A percentile compares a stretch with the other conserved stretches of the same genome.
phyloP scores from a whole-genome alignment of 1,139 yeast genomes.

The Nakaseomyces kungkrabaensis region DNA sequence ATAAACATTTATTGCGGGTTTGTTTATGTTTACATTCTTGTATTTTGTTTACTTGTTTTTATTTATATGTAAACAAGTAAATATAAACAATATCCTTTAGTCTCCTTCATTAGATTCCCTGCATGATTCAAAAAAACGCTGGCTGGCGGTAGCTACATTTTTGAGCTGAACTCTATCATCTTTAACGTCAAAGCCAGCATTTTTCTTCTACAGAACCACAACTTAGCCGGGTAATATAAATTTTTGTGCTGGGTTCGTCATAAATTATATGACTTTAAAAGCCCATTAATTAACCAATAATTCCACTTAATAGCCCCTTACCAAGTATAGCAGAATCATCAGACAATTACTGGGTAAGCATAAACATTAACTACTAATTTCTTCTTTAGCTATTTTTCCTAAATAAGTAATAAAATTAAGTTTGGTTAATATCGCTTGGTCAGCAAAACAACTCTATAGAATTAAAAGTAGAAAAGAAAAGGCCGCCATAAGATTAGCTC shows the following conservation, averaged over 20 bases:
- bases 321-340: no score
- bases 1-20: conserved; percentile 26
- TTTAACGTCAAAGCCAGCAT: neutral
- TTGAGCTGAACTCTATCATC: neutral
- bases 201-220: neutral
- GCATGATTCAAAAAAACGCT: neutral
- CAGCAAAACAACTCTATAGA: no score
- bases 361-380: neutral
- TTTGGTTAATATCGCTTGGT: no score
- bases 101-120: no score
- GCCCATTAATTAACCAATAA: no score
- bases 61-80: neutral
- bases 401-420: neutral
- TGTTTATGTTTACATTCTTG: conserved; percentile 13
- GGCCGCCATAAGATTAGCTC: neutral
- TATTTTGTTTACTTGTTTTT: neutral
- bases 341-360: no score
- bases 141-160: neutral
- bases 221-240: neutral
- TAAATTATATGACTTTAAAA: no score
- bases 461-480: neutral
- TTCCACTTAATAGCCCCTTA: no score
- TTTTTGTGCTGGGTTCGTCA: neutral
- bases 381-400: neutral
- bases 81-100: neutral